Conservation (phyloP, 2,329 filamentous ascomycete species). For the Fragosphaeria purpurea region DNA sequence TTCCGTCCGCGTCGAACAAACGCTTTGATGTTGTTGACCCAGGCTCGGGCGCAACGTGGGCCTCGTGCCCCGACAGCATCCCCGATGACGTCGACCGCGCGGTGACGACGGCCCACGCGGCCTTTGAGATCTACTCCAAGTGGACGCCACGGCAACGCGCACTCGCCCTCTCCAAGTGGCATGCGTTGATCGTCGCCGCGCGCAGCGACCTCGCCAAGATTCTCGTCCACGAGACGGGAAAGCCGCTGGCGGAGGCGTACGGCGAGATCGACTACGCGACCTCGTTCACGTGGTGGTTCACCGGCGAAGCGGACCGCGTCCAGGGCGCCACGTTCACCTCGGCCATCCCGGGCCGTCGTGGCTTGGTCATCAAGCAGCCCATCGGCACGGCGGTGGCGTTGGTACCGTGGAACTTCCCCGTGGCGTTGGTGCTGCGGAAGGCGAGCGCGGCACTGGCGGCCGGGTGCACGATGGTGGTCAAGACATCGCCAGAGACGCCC, state of each 20-base stretch:
- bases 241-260: slow-evolving; percentile 42
- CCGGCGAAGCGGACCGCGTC: slow-evolving; percentile 36
- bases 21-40: slow-evolving; percentile 45
- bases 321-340: slow-evolving; percentile 52
- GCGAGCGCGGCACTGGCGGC: slow-evolving; percentile 58
- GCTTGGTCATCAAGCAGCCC: slow-evolving; percentile 66
- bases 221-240: slow-evolving; percentile 42
- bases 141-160: slow-evolving; percentile 26
- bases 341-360: slow-evolving; percentile 50
- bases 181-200: slow-evolving; percentile 23
- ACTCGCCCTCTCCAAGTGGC: slow-evolving; percentile 26
- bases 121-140: slow-evolving; percentile 28
- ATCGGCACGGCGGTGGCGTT: slow-evolving; percentile 59
- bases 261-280: slow-evolving; percentile 47
- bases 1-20: slow-evolving; percentile 32
- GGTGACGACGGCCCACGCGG: slow-evolving; percentile 24
- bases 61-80: slow-evolving; percentile 37
- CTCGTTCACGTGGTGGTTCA: slow-evolving; percentile 47
- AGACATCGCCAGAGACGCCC: slow-evolving; percentile 66
- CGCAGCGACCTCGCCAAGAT: slow-evolving; percentile 30
- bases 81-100: slow-evolving; percentile 29
- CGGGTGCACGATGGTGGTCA: slow-evolving; percentile 64
- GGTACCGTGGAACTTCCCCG: slow-evolving; percentile 64
- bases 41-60: slow-evolving; percentile 39
- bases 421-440: slow-evolving; percentile 55